Base-by-base conservation (phyloP, 2,329 filamentous ascomycete species). In the Aspergillus intermedius region DNA sequence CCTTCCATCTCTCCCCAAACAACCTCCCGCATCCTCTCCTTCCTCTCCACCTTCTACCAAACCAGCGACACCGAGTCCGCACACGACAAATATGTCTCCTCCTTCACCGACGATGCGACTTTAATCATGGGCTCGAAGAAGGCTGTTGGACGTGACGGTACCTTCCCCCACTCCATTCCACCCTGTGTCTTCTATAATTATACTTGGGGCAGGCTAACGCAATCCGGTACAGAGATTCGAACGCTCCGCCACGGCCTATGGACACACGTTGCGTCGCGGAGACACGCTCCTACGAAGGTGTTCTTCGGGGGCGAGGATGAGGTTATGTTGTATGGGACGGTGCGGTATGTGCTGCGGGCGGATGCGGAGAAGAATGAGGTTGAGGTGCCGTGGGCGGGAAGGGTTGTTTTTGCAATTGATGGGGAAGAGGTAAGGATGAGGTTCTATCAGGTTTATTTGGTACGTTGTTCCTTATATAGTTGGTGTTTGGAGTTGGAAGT, bases 401-500 rank as follows among this genome's bases (percentile, higher is more conserved):
- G 67, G 37, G 67, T 64, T 15, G 65, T 65, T 12, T 69, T 70
- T 56, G 63, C 54, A 3, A 49, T 53, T 46, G 55, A 55, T 17
- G 54, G 51, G 1, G 57, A 54, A 39, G 57, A 42, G 39, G 46
- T 63, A 15, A 68, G 60, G 55, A 69, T 70, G 66, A 59, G 49
- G 52, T 70, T 68, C 52, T 70, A 70, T 60, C 67, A 69, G 54
- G 67, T 70, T 50, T 70, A 70, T 52, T 53, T 70, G 62, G 67
- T 69, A 50, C 21, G 67, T 61, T 34, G 44, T 17, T 42, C 19
- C 6, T 22, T 9, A 10, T 39, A 19, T 12, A n/a, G 8, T 19
- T 19, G 35, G 17, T 9, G 17, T 12, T 21, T 12, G 42, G 9
- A 9, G n/a, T 17, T 19, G 19, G 45, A 37, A 28, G 21, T n/a